Conservation (phyloP, 169 alveolate species). For the Plasmodium yoelii region DNA sequence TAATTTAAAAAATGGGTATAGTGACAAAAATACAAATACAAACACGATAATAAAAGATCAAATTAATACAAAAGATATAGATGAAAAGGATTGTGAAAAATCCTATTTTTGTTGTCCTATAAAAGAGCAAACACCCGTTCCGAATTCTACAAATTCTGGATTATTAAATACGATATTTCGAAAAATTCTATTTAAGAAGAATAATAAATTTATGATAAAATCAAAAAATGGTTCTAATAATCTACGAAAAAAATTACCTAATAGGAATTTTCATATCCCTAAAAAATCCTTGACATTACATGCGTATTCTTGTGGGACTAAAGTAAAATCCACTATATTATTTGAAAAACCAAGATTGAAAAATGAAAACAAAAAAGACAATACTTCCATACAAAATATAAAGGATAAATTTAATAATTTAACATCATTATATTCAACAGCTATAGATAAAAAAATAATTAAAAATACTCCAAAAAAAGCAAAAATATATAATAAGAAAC, state of each 20-base stretch:
- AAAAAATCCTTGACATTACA: background rate
- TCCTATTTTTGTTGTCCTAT: constrained; percentile 37
- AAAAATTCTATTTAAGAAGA: background rate
- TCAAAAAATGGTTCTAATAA: background rate
- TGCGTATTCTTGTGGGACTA: background rate
- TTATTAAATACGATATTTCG: constrained; percentile 4
- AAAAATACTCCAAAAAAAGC: background rate
- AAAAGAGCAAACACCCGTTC: constrained; percentile 10
- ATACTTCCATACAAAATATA: background rate
- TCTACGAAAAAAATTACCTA: background rate
- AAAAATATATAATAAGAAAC: constrained; percentile 1
- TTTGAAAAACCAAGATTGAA: background rate
- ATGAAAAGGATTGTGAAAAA: constrained; percentile 1
- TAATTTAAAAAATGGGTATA: background rate
- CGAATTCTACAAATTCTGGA: background rate
- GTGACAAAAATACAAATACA: background rate
- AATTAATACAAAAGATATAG: background rate
- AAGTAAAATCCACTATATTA: background rate
- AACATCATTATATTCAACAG: background rate
- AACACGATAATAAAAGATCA: background rate
- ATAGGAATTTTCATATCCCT: background rate
- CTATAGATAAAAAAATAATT: background rate
- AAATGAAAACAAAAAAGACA: constrained; percentile 3
- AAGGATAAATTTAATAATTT: constrained; percentile 1
- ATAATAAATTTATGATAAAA: background rate